Evolutionary conservation across 768 basidiomycete genomes (phyloP).

Genomic region (Termitomyces sp.): DNA sequence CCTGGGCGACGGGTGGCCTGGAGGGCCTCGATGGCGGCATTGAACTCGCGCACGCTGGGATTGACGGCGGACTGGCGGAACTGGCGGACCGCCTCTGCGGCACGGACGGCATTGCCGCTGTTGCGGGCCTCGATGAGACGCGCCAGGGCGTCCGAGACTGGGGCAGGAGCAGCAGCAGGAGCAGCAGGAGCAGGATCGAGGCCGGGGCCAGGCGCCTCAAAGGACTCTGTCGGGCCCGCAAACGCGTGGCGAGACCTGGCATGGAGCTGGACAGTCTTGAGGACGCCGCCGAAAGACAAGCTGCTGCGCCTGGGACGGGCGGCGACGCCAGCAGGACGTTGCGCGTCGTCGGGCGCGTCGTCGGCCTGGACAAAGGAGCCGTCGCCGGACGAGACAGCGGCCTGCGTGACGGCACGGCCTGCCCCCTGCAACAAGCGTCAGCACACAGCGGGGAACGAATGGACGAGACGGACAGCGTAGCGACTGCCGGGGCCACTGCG

Average conservation of each 20-base stretch:
- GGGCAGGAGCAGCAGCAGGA: too few relatives aligned
- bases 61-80: conserved; percentile 22
- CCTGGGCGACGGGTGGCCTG: conserved; percentile 38
- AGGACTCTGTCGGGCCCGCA: conserved; percentile 17
- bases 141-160: too few relatives aligned
- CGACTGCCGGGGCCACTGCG: conserved; percentile 50
- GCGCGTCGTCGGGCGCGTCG: conserved; percentile 47
- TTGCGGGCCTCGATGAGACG: conserved; percentile 22
- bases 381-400: conserved; percentile 44
- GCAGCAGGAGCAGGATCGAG: too few relatives aligned
- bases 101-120: conserved; percentile 19
- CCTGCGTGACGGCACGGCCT: conserved; percentile 69
- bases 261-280: conserved; percentile 61
- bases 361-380: conserved; percentile 42
- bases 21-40: conserved; percentile 54
- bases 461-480: conserved; percentile 49
- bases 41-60: conserved; percentile 52
- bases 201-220: too few relatives aligned
- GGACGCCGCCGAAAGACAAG: conserved; percentile 54
- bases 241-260: conserved; percentile 59
- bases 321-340: conserved; percentile 22
- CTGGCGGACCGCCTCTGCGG: conserved; percentile 29
- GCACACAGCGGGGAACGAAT: too few relatives aligned
- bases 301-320: conserved; percentile 46
- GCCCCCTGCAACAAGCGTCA: too few relatives aligned